Evolutionary conservation across 176 grass and related monocot genomes (phyloP).

Genomic region (Luzula sylvatica): DNA sequence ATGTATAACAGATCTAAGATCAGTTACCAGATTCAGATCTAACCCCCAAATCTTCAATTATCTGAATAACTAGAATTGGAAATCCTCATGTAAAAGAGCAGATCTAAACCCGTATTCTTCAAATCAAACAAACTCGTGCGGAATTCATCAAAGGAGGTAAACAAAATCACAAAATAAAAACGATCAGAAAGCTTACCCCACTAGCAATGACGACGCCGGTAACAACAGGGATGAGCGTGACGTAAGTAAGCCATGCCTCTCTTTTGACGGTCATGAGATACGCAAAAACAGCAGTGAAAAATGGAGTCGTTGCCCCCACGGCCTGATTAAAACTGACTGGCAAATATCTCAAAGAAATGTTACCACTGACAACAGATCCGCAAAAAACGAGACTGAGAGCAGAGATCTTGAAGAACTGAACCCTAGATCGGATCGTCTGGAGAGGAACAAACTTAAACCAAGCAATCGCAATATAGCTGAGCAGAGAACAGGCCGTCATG

Average conservation of each 20-base stretch:
- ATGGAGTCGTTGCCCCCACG: slow-evolving; percentile 51
- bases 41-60: not conserved
- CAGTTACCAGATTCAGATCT: slow-evolving; percentile 8
- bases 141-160: not conserved
- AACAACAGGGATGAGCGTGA: slow-evolving; percentile 42
- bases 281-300: slow-evolving; percentile 55
- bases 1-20: slow-evolving; percentile 9
- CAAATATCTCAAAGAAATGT: slow-evolving; percentile 43
- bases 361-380: slow-evolving; percentile 47
- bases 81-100: not conserved
- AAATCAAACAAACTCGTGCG: not conserved
- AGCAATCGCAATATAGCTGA: slow-evolving; percentile 52
- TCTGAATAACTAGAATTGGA: not conserved
- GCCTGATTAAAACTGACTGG: slow-evolving; percentile 58
- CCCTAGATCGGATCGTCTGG: slow-evolving; percentile 37
- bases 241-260: slow-evolving; percentile 41
- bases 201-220: slow-evolving; percentile 57
- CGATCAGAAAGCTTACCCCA: slow-evolving; percentile 19
- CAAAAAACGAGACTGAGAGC: slow-evolving; percentile 51
- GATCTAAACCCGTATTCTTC: not conserved
- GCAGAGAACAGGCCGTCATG: slow-evolving; percentile 53
- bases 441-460: slow-evolving; percentile 50
- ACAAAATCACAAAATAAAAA: not conserved
- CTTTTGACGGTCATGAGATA: slow-evolving; percentile 55
- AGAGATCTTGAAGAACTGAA: slow-evolving; percentile 59